Conservation (phyloP, 2,329 filamentous ascomycete species). For the Aurifilum marmelostoma region DNA sequence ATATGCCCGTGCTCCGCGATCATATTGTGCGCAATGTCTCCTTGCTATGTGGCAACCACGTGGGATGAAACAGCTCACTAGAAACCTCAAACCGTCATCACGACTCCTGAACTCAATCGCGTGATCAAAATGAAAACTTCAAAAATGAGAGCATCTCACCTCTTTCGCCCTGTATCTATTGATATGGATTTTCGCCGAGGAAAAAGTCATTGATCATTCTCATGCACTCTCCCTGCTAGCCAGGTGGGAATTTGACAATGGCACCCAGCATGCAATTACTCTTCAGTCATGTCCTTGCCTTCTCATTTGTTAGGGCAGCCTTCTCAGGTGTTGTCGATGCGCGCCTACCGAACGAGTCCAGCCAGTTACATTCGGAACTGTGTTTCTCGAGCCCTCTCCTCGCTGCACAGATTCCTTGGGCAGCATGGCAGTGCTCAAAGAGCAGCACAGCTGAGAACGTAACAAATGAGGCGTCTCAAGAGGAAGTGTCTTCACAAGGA, state of each 20-base stretch:
- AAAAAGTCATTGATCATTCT: neutral
- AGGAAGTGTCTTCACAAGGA: neutral
- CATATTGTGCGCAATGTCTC: neutral
- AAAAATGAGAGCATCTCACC: neutral
- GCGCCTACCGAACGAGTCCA: neutral
- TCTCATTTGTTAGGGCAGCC: neutral
- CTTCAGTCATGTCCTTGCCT: neutral
- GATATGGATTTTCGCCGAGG: neutral
- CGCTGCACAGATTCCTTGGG: neutral
- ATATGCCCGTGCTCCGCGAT: neutral
- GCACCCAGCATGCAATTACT: neutral
- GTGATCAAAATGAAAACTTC: neutral
- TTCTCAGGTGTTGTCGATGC: neutral
- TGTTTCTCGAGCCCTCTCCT: slow-evolving; percentile 20
- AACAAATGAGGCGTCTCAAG: neutral
- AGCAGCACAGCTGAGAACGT: neutral
- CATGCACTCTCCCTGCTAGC: neutral
- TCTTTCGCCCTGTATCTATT: neutral
- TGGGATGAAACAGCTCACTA: slow-evolving; percentile 27
- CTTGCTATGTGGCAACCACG: neutral
- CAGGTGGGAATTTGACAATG: neutral
- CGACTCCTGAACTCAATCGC: neutral
- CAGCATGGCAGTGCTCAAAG: slow-evolving; percentile 13
- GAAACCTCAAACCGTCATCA: slow-evolving; percentile 10
- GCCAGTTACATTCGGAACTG: neutral